A percentile compares a stretch with the other conserved stretches of the same genome.
Conservation (phyloP, 345 rosid species). For the Raphanus sativus region DNA sequence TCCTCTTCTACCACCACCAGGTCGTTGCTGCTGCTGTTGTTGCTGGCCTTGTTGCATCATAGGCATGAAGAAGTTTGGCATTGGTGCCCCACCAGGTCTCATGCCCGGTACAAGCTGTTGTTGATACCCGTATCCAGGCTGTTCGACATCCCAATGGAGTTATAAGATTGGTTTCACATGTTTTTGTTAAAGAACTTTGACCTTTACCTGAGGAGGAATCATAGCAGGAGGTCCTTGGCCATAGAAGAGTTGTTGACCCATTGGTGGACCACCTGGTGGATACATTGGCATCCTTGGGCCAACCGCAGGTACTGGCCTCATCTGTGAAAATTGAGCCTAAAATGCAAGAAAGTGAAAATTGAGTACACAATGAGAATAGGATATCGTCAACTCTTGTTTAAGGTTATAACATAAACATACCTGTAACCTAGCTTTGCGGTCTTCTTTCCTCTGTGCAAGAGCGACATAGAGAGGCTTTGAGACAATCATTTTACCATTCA, state of each 20-base stretch:
- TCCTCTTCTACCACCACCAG: slow-evolving; percentile 42
- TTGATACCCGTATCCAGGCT: slow-evolving; percentile 97
- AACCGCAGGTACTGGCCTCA: slow-evolving; percentile 76
- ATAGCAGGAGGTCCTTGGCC: slow-evolving; percentile 93
- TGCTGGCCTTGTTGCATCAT: slow-evolving; percentile 94
- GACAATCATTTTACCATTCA: slow-evolving; percentile 87
- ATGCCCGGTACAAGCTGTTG: slow-evolving; percentile 95
- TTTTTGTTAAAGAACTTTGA: not conserved
- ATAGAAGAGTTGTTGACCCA: slow-evolving; percentile 69
- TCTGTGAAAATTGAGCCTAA: slow-evolving; percentile 91
- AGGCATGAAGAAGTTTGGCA: slow-evolving; percentile 85
- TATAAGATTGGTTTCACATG: slow-evolving; percentile 10
- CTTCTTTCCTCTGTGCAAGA: slow-evolving; percentile 90
- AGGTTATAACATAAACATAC: slow-evolving; percentile 35
- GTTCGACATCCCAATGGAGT: slow-evolving; percentile 13
- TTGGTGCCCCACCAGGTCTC: slow-evolving; percentile 79
- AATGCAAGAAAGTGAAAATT: not conserved
- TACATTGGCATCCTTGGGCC: slow-evolving; percentile 88
- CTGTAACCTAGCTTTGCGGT: slow-evolving; percentile 92
- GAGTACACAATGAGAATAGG: not conserved
- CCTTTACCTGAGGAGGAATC: slow-evolving; percentile 78
- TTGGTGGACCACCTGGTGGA: slow-evolving; percentile 70
- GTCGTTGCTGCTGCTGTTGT: slow-evolving; percentile 79
- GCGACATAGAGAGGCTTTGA: slow-evolving; percentile 94
- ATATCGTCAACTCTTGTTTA: not conserved